Base-by-base conservation (phyloP, 1,284 basidiomycete species). In the Trametes polyzona region DNA sequence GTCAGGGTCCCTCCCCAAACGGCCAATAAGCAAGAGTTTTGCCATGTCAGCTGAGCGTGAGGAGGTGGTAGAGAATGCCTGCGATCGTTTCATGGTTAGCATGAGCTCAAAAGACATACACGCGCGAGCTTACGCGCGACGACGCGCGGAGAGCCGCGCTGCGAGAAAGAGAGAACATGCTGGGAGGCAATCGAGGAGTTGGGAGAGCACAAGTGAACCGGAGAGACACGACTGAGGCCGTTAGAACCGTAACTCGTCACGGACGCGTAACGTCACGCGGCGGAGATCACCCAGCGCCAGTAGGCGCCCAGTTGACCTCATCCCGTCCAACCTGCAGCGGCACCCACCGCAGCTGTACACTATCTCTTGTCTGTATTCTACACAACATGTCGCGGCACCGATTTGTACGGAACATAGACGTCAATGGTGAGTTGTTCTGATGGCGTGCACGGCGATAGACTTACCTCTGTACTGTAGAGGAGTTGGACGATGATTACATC, bases 331-430 rank as follows among this genome's bases (percentile, higher is more conserved):
- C 46, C 52, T 10, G 40, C 55, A 52, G 12, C 43, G 21, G 41
- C 30, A 10, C 24, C 19, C 17, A 27, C 21, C 26, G 36, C 37
- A 27, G 17, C 48, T 55, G 56, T 52, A 47, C 46, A 36, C 49
- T 55, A 51, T 48, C 57, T 17, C 37, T 46, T 56, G 42, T 19
- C 55, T 56, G 52, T 61, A 58, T 49, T 33, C 37, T 54, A 48
- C 44, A 27, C 53, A 73, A 54, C 58, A 93, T 93, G 92, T 95
- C 94, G 10, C 79, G 94, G 71, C 96, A 99, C 76, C 87, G 96
- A 70, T 86, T 89, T 72, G 83, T 98, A 62, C 83, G 93, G 62
- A 96, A 97, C 73, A 78, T 99, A 43, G 87, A 98, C 70, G 78
- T 98, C 30, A 80, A 91, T 64, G 95, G 96, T 92, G 62, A 32